A percentile compares a stretch with the other conserved stretches of the same genome.
phyloP scores from a whole-genome alignment of 805 yeast genomes.

The Kregervanrija delftensis region DNA sequence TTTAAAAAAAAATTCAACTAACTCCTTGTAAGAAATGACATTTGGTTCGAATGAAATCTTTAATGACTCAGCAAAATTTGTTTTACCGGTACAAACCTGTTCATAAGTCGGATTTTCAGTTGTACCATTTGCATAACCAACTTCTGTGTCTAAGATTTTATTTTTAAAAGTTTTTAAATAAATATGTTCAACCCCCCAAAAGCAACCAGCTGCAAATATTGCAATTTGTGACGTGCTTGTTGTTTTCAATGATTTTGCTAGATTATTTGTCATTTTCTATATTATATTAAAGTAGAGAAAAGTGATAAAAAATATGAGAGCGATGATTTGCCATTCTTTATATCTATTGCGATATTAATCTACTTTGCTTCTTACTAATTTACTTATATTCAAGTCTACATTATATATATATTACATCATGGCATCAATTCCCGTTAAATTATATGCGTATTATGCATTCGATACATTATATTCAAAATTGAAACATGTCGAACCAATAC shows the following conservation, averaged over 20 bases:
- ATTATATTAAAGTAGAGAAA: background rate
- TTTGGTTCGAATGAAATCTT: constrained; percentile 80
- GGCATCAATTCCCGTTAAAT: constrained; percentile 8
- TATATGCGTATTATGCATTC: constrained; percentile 35
- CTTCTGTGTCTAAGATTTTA: constrained; percentile 69
- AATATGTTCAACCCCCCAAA: constrained; percentile 87
- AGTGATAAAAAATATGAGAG: background rate
- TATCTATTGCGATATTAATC: no score
- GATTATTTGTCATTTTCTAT: constrained; percentile 9
- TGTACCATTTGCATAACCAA: constrained; percentile 86
- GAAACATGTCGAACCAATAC: constrained; percentile 10
- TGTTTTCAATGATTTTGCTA: constrained; percentile 20
- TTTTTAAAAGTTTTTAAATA: constrained; percentile 48
- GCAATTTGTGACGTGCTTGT: constrained; percentile 40
- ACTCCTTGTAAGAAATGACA: constrained; percentile 46
- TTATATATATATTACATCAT: no score
- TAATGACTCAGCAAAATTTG: constrained; percentile 75
- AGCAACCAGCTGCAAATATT: constrained; percentile 62
- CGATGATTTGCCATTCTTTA: no score
- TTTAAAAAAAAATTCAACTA: constrained; percentile 78
- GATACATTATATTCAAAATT: constrained; percentile 30
- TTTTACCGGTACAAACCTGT: constrained; percentile 69
- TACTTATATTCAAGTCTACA: no score
- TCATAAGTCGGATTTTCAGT: constrained; percentile 49
- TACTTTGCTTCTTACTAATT: no score